Conservation (phyloP, 768 basidiomycete species). For the Flagelloscypha sp. region DNA sequence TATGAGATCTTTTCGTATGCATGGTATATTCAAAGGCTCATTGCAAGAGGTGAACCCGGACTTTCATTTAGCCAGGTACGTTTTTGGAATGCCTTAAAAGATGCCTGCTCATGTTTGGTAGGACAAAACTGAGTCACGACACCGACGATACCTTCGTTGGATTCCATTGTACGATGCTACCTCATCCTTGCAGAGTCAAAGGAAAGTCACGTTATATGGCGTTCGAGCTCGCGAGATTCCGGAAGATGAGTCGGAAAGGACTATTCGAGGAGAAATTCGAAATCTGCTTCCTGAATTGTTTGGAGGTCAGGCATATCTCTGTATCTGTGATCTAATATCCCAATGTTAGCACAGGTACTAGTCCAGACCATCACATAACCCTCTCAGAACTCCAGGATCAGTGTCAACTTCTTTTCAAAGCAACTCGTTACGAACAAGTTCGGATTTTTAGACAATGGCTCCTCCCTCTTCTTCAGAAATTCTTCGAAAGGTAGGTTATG, state of each 20-base stretch:
- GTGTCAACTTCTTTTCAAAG: slow-evolving; percentile 40
- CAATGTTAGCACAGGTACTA: not conserved
- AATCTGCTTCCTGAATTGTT: slow-evolving; percentile 59
- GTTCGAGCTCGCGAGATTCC: slow-evolving; percentile 59
- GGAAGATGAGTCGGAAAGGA: slow-evolving; percentile 61
- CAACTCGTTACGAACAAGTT: slow-evolving; percentile 70
- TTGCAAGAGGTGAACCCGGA: slow-evolving; percentile 67
- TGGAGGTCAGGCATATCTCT: slow-evolving; percentile 33
- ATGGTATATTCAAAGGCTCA: slow-evolving; percentile 69
- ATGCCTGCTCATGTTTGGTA: slow-evolving; percentile 1
- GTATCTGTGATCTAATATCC: not conserved
- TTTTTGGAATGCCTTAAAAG: slow-evolving; percentile 1
- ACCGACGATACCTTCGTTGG: slow-evolving; percentile 61
- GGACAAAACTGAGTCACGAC: slow-evolving; percentile 47
- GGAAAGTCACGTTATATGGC: slow-evolving; percentile 64
- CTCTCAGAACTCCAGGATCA: slow-evolving; percentile 28
- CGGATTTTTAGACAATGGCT: slow-evolving; percentile 66
- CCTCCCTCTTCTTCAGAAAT: slow-evolving; percentile 55
- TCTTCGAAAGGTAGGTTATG: slow-evolving; percentile 43
- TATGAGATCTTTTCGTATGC: slow-evolving; percentile 66
- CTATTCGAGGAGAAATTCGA: slow-evolving; percentile 65
- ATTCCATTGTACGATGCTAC: slow-evolving; percentile 61
- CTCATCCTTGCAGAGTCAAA: slow-evolving; percentile 55
- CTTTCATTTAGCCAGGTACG: slow-evolving; percentile 47
- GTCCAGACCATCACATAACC: slow-evolving; percentile 20